Evolutionary conservation across 164 flowering plant species (phyloP).

Genomic region (Magnolia kwangsiensis): DNA sequence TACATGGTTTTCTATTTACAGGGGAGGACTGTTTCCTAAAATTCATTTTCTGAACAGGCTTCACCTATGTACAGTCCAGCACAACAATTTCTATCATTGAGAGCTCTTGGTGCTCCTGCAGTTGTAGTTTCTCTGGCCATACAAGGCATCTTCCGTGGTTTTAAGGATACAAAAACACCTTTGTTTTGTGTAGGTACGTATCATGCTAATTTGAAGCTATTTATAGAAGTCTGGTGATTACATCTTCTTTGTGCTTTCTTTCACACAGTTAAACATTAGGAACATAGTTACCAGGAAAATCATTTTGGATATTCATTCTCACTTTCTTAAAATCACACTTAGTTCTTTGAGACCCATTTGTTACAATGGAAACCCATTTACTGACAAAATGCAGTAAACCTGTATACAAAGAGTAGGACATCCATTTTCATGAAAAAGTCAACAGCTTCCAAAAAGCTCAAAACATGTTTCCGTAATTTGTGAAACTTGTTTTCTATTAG

Average conservation of each 20-base stretch:
- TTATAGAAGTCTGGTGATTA: neutral
- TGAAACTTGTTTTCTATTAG: too few species aligned
- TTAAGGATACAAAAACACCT: slow-evolving; percentile 92
- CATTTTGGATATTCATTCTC: neutral
- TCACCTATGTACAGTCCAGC: slow-evolving; percentile 77
- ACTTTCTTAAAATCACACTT: too few species aligned
- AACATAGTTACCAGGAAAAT: neutral
- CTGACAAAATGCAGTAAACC: too few species aligned
- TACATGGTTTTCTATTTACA: slow-evolving; percentile 11
- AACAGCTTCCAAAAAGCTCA: too few species aligned
- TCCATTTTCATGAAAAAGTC: too few species aligned
- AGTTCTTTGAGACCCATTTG: too few species aligned
- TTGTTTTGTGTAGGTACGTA: slow-evolving; percentile 79
- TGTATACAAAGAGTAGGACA: too few species aligned
- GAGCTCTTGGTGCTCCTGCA: slow-evolving; percentile 95
- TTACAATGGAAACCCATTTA: too few species aligned
- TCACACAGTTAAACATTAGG: neutral
- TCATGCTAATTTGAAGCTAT: slow-evolving; percentile 6
- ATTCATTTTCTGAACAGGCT: slow-evolving; percentile 43
- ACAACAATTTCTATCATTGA: slow-evolving; percentile 59
- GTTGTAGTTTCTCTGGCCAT: slow-evolving; percentile 82
- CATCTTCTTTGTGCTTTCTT: too few species aligned
- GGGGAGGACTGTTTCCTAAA: slow-evolving; percentile 21
- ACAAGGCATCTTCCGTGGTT: slow-evolving; percentile 89
- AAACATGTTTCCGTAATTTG: too few species aligned